phyloP scores from a whole-genome alignment of 2,329 filamentous ascomycete genomes.

The Talaromyces funiculosus region DNA sequence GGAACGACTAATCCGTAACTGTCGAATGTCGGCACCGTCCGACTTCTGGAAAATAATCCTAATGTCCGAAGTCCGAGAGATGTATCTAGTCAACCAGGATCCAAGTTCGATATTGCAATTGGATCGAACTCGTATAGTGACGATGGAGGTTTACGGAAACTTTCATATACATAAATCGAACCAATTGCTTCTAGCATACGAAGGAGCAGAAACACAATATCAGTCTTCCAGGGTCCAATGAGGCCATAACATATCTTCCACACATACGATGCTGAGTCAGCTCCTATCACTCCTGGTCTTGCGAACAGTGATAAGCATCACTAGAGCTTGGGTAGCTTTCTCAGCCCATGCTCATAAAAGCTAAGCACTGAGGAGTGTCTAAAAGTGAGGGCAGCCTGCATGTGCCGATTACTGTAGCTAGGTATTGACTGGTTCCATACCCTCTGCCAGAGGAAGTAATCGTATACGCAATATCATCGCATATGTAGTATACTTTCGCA shows the following conservation, averaged over 20 bases:
- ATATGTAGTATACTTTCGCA: not conserved
- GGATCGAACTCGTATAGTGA: not conserved
- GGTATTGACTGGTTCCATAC: not conserved
- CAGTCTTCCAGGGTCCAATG: not conserved
- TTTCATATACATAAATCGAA: too few relatives aligned
- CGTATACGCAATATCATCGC: not conserved
- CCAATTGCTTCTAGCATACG: not conserved
- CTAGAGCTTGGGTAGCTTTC: not conserved
- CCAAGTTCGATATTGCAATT: not conserved
- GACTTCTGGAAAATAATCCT: not conserved
- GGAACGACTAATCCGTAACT: not conserved
- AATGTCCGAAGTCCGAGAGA: not conserved
- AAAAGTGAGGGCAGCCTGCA: not conserved
- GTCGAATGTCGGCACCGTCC: not conserved
- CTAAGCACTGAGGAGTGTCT: not conserved
- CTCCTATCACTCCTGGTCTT: not conserved
- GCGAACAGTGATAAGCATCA: not conserved
- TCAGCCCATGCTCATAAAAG: not conserved
- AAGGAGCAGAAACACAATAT: not conserved
- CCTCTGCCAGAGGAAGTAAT: not conserved
- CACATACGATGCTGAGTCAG: not conserved
- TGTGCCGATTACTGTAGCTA: not conserved
- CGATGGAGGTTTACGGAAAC: not conserved
- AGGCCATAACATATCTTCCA: not conserved
- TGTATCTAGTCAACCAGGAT: not conserved